A percentile compares a stretch with the other conserved stretches of the same genome.
Evolutionary conservation across 2,329 filamentous ascomycete genomes (phyloP).

Genomic region (Hawksworthiomyces lignivorus): DNA sequence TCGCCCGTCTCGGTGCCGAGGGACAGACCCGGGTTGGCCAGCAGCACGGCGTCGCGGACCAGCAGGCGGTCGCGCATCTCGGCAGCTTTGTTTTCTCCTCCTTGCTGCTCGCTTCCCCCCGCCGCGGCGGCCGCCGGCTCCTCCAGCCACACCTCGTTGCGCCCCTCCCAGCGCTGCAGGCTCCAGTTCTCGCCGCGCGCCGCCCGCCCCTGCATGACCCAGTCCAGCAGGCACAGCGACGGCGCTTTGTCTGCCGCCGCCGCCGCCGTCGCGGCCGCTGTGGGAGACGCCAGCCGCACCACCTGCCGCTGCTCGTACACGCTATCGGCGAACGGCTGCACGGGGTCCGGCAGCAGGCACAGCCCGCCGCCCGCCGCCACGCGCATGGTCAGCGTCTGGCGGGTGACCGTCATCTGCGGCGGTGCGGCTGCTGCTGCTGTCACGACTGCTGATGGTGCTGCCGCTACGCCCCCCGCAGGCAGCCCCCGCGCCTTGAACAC

Average conservation of each 20-base stretch:
- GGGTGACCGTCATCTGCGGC: conserved; percentile 41
- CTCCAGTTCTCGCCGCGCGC: conserved; percentile 88
- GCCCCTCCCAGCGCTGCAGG: conserved; percentile 67
- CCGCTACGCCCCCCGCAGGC: too few relatives aligned
- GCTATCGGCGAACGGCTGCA: conserved; percentile 81
- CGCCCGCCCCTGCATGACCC: conserved; percentile 82
- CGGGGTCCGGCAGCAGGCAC: conserved; percentile 77
- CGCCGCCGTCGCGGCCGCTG: conserved; percentile 22
- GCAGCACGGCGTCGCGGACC: conserved; percentile 75
- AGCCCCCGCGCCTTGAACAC: conserved; percentile 92
- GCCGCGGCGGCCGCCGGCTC: conserved; percentile 14
- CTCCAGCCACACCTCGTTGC: conserved; percentile 73
- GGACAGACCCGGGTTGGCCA: conserved; percentile 35
- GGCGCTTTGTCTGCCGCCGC: neutral
- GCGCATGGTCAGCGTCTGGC: conserved; percentile 46
- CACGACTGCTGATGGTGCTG: neutral
- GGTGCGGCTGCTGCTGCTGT: conserved; percentile 7
- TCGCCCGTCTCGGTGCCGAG: conserved; percentile 23
- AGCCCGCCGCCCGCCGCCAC: conserved; percentile 46
- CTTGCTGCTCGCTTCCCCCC: too few relatives aligned
- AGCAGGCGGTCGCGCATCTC: conserved; percentile 49
- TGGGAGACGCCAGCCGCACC: conserved; percentile 52
- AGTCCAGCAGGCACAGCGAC: conserved; percentile 78
- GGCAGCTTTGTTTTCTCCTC: too few relatives aligned
- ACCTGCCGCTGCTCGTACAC: conserved; percentile 78